Evolutionary conservation across 441 rosid species (phyloP).

Genomic region (Populus hybrid): DNA sequence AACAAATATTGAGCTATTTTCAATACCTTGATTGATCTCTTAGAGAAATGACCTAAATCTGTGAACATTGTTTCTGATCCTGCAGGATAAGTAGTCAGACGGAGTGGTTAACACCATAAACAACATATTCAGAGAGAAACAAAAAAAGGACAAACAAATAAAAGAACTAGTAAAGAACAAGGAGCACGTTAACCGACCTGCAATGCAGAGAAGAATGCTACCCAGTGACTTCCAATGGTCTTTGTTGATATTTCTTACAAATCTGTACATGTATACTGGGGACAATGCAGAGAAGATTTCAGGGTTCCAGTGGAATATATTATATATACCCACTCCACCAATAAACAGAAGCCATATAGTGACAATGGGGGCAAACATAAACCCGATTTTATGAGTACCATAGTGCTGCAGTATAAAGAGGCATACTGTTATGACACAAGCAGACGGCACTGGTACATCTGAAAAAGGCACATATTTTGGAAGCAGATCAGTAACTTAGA

Average conservation of each 20-base stretch:
- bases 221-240: conserved; percentile 45
- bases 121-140: background rate
- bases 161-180: background rate
- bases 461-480: conserved; percentile 13
- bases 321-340: conserved; percentile 51
- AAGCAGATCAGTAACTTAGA: background rate
- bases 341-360: conserved; percentile 51
- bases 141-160: background rate
- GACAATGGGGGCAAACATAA: conserved; percentile 49
- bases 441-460: conserved; percentile 54
- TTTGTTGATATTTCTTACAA: conserved; percentile 26
- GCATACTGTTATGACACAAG: conserved; percentile 53
- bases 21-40: conserved; percentile 51
- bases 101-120: background rate
- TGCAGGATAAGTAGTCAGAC: conserved; percentile 16
- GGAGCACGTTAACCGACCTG: conserved; percentile 36
- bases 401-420: conserved; percentile 55
- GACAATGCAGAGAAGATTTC: conserved; percentile 42
- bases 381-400: conserved; percentile 53
- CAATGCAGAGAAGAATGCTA: conserved; percentile 52
- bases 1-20: background rate
- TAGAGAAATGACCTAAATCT: conserved; percentile 68
- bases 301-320: conserved; percentile 33
- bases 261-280: conserved; percentile 46
- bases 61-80: conserved; percentile 78